Conservation (phyloP, 2,329 filamentous ascomycete species). For the Cladosporium sp. region DNA sequence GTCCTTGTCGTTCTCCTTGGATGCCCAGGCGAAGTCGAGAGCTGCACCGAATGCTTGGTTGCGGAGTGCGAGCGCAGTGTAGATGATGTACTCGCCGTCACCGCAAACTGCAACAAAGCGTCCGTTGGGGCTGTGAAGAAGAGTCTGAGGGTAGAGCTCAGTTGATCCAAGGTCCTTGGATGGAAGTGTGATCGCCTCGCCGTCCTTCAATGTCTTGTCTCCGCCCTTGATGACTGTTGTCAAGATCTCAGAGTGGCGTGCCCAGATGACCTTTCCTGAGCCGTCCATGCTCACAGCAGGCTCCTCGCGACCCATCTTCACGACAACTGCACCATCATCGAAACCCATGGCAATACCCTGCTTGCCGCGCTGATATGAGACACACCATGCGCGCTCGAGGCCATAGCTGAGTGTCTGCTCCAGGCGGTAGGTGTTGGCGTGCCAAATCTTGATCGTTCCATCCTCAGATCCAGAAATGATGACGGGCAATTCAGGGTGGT, state of each 20-base stretch:
- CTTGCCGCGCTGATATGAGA: conserved; percentile 90
- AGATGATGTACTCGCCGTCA: conserved; percentile 98
- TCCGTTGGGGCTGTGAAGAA: conserved; percentile 94
- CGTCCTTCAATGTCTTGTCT: conserved; percentile 82
- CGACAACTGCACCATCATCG: conserved; percentile 94
- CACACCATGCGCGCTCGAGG: conserved; percentile 95
- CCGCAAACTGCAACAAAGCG: conserved; percentile 88
- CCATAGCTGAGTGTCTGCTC: conserved; percentile 97
- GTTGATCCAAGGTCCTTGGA: conserved; percentile 95
- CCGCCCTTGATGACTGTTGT: conserved; percentile 93
- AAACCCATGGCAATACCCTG: conserved; percentile 95
- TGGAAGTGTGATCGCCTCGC: conserved; percentile 78
- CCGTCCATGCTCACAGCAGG: conserved; percentile 96
- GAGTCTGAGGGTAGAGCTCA: conserved; percentile 92
- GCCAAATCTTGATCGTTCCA: conserved; percentile 97
- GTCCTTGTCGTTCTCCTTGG: conserved; percentile 97
- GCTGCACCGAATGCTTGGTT: conserved; percentile 97
- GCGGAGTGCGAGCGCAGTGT: conserved; percentile 92
- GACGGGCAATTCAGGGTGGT: conserved; percentile 93
- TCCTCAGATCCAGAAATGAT: conserved; percentile 98
- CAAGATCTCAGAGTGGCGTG: conserved; percentile 90
- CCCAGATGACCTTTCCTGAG: conserved; percentile 95
- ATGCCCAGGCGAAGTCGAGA: conserved; percentile 94
- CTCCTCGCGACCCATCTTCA: conserved; percentile 96
- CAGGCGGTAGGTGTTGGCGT: conserved; percentile 93